phyloP scores from a whole-genome alignment of 2,329 filamentous ascomycete genomes.

The Moelleriella libera region DNA sequence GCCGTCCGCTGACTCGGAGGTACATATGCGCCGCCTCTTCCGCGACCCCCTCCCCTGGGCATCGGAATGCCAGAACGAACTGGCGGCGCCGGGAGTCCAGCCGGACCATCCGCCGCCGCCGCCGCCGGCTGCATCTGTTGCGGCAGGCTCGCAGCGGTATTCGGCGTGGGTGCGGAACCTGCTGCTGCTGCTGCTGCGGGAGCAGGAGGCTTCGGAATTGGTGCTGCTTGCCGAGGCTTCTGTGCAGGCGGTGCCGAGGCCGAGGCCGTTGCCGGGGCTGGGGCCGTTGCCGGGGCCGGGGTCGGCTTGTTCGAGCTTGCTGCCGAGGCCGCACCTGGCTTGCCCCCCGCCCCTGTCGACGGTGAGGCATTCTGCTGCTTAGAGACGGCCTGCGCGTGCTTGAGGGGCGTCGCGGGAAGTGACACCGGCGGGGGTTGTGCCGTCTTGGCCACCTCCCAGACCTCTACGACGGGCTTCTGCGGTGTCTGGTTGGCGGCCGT shows the following conservation, averaged over 20 bases:
- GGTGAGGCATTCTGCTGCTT: slow-evolving; percentile 11
- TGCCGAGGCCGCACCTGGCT: neutral
- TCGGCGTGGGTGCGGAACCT: too few relatives aligned
- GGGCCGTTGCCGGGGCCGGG: too few relatives aligned
- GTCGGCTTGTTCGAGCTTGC: neutral
- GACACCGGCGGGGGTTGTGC: slow-evolving; percentile 12
- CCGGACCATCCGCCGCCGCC: neutral
- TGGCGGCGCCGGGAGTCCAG: slow-evolving; percentile 6
- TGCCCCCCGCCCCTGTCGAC: slow-evolving; percentile 1
- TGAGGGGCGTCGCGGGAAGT: slow-evolving; percentile 3
- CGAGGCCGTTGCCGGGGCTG: neutral
- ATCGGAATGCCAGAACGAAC: slow-evolving; percentile 24
- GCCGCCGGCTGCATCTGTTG: neutral
- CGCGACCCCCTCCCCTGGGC: slow-evolving; percentile 25
- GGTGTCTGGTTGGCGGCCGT: slow-evolving; percentile 78
- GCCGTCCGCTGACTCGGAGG: slow-evolving; percentile 21
- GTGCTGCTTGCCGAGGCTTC: slow-evolving; percentile 5
- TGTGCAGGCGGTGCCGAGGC: slow-evolving; percentile 5
- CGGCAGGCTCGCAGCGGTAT: too few relatives aligned
- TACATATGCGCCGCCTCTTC: slow-evolving; percentile 23
- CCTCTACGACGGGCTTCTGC: slow-evolving; percentile 67
- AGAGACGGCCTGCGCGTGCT: slow-evolving; percentile 5
- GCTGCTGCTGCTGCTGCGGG: neutral
- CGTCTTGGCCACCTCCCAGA: slow-evolving; percentile 68
- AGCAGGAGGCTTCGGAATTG: slow-evolving; percentile 2